Conservation (phyloP, 371 early-diverging fungal species). For the Parasitella parasitica region DNA sequence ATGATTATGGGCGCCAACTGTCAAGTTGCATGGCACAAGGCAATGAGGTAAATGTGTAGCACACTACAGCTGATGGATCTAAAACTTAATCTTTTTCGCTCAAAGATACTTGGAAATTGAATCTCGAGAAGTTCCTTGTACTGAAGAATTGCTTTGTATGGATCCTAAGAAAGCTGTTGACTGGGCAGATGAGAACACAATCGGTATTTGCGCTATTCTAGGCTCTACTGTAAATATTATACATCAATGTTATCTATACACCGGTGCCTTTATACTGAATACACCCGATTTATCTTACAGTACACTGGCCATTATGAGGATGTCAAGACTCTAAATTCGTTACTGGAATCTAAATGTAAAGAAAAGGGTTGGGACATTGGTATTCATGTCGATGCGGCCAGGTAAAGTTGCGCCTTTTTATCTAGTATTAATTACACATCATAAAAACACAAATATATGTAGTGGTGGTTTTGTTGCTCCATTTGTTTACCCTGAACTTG, state of each 20-base stretch:
- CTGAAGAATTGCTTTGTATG: conserved; percentile 54
- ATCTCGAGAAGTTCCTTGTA: conserved; percentile 53
- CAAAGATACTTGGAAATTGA: conserved; percentile 65
- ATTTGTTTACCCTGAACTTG: conserved; percentile 68
- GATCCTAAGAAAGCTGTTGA: conserved; percentile 59
- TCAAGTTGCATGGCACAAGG: conserved; percentile 62
- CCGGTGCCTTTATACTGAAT: too few relatives aligned
- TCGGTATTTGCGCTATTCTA: conserved; percentile 69
- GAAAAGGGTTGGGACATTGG: conserved; percentile 62
- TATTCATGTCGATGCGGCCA: conserved; percentile 79
- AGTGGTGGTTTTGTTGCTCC: conserved; percentile 80
- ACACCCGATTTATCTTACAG: too few relatives aligned
- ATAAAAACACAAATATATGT: neutral
- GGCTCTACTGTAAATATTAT: conserved; percentile 60
- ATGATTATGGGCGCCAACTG: conserved; percentile 71
- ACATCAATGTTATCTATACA: too few relatives aligned
- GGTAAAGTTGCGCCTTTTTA: too few relatives aligned
- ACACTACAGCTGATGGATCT: too few relatives aligned
- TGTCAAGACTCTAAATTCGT: conserved; percentile 58
- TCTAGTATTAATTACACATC: too few relatives aligned
- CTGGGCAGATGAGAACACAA: conserved; percentile 75
- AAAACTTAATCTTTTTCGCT: too few relatives aligned
- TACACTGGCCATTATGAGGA: conserved; percentile 84
- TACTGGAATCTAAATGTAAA: conserved; percentile 56
- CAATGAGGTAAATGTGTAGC: neutral